Evolutionary conservation across 1,284 basidiomycete species (phyloP), one percentile per base, ranked within the genome.

Genomic region (Ustilago trichophora): DNA sequence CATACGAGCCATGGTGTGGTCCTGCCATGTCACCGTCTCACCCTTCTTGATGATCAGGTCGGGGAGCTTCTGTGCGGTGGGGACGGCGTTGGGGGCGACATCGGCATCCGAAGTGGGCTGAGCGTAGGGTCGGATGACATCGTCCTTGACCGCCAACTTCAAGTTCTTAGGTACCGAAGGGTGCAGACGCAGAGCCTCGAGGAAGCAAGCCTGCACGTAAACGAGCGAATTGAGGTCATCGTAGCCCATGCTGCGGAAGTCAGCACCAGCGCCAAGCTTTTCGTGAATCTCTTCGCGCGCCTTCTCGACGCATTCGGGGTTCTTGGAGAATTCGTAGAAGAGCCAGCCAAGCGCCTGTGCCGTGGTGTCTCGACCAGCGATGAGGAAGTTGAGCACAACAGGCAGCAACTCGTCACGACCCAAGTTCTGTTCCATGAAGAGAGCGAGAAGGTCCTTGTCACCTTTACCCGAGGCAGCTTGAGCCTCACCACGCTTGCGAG

Each of bases 361-460:
- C 1, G 75, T 77, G 12, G 75, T 77, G 52, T 75, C 73, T 4
- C 75, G 46, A 76, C 72, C 72, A 13, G 67, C 63, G 24, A 74
- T 63, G 37, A 74, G 31, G 46, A 75, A 72, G 66, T 73, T 72
- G 44, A 73, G 65, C 19, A 77, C 70, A 0, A 80, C 77, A 6
- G 62, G 57, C 1, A 80, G 73, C 27, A 83, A 57, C 55, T 81
- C 73, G 40, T 76, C 58, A 32, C 80, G 78, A 24, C 57, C 46
- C 18, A 55, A 25, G 11, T 59, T 64, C 49, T 85, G 83, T 18
- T 83, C 79, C 51, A 82, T 76, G 74, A 85, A 85, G 43, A 83
- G 82, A 18, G 84, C 84, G 15, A 83, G 80, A 29, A 77, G 56
- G 21, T 77, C 75, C 58, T 75, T 75, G 49, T 62, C 66, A 19